A percentile compares a stretch with the other conserved stretches of the same genome.
Conservation (phyloP, 345 rosid genomes). For the Erysimum cheiranthoides region DNA sequence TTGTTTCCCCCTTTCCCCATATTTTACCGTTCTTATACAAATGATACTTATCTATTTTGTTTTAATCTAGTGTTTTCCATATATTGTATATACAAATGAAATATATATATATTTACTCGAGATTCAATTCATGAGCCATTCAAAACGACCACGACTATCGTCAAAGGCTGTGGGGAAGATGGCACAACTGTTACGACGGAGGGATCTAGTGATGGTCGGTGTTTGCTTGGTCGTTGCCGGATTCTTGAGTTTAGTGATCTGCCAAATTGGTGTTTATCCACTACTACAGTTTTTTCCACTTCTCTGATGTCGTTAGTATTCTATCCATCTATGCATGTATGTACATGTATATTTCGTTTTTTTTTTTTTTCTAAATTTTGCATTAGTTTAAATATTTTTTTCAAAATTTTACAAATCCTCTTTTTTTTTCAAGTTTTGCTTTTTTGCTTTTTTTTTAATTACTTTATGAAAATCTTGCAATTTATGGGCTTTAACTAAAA, state of each 20-base stretch:
- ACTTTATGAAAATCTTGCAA: neutral
- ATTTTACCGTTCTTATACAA: no score
- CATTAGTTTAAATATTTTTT: neutral
- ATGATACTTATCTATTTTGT: no score
- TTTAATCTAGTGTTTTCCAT: neutral
- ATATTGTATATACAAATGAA: no score
- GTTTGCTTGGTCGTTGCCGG: conserved; percentile 6
- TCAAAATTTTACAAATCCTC: neutral
- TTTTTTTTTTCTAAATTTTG: neutral
- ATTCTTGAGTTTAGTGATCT: conserved; percentile 3
- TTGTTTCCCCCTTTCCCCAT: no score
- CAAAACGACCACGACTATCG: neutral
- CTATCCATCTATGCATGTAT: neutral
- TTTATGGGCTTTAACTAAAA: no score
- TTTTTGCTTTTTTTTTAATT: neutral
- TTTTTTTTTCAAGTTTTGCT: neutral
- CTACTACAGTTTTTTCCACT: neutral
- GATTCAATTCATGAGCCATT: neutral
- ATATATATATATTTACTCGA: neutral
- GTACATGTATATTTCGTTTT: neutral
- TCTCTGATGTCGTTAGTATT: conserved; percentile 25
- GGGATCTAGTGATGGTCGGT: conserved; percentile 3
- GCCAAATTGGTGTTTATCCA: conserved; percentile 17
- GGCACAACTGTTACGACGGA: neutral
- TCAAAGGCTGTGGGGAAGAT: neutral